Conservation (phyloP, 2,329 filamentous ascomycete genomes). For the Xylaria polymorpha region DNA sequence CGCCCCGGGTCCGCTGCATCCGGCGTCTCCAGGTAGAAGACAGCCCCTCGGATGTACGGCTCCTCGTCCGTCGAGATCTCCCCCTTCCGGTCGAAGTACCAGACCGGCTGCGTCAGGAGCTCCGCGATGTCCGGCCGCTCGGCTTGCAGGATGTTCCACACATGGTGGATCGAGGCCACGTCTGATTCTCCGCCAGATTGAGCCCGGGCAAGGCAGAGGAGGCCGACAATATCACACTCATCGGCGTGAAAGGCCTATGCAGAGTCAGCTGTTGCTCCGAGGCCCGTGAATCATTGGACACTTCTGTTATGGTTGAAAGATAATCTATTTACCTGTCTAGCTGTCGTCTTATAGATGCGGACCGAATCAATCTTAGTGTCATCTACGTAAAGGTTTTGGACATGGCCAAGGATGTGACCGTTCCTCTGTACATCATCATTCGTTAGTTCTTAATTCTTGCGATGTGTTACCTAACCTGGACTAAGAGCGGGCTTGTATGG, state of each 20-base stretch:
- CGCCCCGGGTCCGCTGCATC: constrained; percentile 57
- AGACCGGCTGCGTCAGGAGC: constrained; percentile 79
- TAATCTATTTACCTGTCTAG: constrained; percentile 69
- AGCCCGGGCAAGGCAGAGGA: constrained; percentile 83
- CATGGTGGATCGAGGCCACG: constrained; percentile 79
- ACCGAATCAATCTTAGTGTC: constrained; percentile 84
- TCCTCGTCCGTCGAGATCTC: constrained; percentile 80
- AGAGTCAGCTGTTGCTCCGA: constrained; percentile 11
- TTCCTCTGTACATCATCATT: constrained; percentile 29
- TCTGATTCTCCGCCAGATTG: constrained; percentile 87
- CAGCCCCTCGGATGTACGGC: constrained; percentile 75
- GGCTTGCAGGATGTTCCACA: constrained; percentile 82
- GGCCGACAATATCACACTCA: constrained; percentile 83
- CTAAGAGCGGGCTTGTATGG: background rate
- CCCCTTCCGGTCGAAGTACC: constrained; percentile 94
- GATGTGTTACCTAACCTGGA: background rate
- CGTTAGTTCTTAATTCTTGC: constrained; percentile 22
- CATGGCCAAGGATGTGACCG: constrained; percentile 88
- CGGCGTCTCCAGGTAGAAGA: constrained; percentile 79
- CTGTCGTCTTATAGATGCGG: constrained; percentile 90
- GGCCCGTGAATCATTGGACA: background rate
- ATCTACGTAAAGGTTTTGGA: constrained; percentile 89
- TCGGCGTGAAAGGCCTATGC: constrained; percentile 76
- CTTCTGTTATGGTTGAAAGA: background rate
- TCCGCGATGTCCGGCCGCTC: constrained; percentile 83